These are phyloP conservation scores for Capsella bursapastoris DNA, from an alignment of 345 rosid genomes.

Conservation along the genomic window DNA sequence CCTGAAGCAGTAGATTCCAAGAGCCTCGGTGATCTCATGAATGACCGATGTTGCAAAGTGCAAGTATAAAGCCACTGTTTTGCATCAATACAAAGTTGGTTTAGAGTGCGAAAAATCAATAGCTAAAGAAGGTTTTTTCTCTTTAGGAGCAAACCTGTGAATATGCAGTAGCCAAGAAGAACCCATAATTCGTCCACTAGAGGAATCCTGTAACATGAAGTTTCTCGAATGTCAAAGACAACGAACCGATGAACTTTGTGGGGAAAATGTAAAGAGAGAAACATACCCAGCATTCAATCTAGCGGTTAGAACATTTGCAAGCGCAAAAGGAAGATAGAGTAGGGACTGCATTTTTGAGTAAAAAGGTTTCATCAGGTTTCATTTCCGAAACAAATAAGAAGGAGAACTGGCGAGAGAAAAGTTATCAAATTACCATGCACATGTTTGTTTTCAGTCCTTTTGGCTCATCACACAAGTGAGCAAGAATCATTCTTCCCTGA, in stretches of 20 bases:
- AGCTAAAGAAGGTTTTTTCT: neutral
- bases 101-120: neutral
- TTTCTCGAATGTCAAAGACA: conserved; percentile 6
- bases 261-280: conserved; percentile 14
- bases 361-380: neutral
- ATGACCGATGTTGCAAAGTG: conserved; percentile 94
- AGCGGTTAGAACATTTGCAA: conserved; percentile 93
- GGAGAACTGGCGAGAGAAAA: neutral
- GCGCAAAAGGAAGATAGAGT: conserved; percentile 88
- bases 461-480: conserved; percentile 98
- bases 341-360: conserved; percentile 65
- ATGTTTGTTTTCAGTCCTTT: conserved; percentile 97
- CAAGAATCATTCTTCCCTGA: conserved; percentile 99
- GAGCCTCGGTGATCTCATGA: conserved; percentile 87
- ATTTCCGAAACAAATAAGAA: neutral
- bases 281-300: conserved; percentile 92
- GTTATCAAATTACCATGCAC: conserved; percentile 79
- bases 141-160: conserved; percentile 60
- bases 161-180: conserved; percentile 87
- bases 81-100: conserved; percentile 5
- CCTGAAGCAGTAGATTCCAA: conserved; percentile 99
- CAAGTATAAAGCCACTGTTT: conserved; percentile 69
- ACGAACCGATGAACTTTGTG: neutral
- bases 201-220: conserved; percentile 67
- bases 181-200: conserved; percentile 90